A percentile compares a stretch with the other conserved stretches of the same genome.
Conservation (phyloP, 441 rosid species). For the Jatropha multifida region DNA sequence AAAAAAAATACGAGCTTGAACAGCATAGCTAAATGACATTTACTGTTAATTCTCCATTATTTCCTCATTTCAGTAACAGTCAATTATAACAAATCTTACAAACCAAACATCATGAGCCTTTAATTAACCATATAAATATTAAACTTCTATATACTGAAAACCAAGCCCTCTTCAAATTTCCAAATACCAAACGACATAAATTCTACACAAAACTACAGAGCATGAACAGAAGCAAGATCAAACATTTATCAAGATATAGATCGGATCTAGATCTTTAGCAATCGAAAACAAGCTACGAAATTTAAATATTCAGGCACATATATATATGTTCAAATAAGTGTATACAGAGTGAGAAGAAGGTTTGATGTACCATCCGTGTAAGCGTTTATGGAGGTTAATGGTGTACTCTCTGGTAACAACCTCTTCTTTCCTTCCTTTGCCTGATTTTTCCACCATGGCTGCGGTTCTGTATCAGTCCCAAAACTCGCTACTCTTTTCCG, state of each 20-base stretch:
- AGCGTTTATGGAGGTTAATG: slow-evolving; percentile 82
- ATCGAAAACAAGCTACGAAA: background rate
- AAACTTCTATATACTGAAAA: too few species aligned
- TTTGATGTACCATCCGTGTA: slow-evolving; percentile 62
- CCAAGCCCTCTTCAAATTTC: too few species aligned
- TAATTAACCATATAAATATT: too few species aligned
- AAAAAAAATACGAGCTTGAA: too few species aligned
- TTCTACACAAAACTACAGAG: too few species aligned
- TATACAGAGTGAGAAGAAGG: background rate
- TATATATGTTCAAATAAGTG: background rate
- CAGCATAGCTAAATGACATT: too few species aligned
- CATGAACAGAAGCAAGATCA: background rate
- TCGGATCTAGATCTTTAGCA: background rate
- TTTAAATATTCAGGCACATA: background rate
- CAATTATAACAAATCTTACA: too few species aligned
- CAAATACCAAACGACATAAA: too few species aligned
- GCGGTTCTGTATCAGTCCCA: background rate
- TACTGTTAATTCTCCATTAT: too few species aligned
- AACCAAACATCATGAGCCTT: too few species aligned
- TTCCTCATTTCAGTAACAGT: too few species aligned
- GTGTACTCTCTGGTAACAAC: slow-evolving; percentile 90
- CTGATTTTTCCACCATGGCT: slow-evolving; percentile 59
- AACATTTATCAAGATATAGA: background rate
- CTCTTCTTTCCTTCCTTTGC: slow-evolving; percentile 74
- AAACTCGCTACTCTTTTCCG: background rate